Evolutionary conservation across 2,329 filamentous ascomycete species (phyloP).

Genomic region (Colletotrichum sp.): DNA sequence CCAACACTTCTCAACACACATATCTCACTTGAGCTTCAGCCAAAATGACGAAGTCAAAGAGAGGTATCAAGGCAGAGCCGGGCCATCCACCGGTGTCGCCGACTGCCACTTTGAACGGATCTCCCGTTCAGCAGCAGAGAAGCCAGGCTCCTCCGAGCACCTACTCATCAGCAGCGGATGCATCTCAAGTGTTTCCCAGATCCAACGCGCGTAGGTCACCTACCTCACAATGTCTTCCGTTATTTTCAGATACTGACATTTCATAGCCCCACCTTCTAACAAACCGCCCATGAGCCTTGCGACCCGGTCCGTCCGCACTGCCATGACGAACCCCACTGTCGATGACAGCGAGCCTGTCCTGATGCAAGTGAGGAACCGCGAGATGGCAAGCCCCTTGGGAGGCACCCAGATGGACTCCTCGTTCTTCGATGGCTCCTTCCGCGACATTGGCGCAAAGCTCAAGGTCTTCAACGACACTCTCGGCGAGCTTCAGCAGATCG

Average conservation of each 20-base stretch:
- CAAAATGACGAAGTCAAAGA: conserved; percentile 11
- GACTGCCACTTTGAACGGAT: neutral
- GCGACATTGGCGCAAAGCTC: conserved; percentile 64
- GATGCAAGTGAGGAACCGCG: conserved; percentile 37
- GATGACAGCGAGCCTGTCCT: conserved; percentile 40
- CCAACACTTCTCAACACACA: neutral
- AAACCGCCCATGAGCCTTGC: conserved; percentile 13
- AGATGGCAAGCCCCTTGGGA: conserved; percentile 21
- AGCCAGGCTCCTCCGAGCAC: neutral
- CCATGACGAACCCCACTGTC: conserved; percentile 5
- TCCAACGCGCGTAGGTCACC: conserved; percentile 43
- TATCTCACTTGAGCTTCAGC: neutral
- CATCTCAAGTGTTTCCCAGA: conserved; percentile 24
- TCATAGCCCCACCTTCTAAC: conserved; percentile 40
- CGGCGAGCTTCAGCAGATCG: conserved; percentile 71
- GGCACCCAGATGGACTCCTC: conserved; percentile 35
- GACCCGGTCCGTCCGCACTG: neutral
- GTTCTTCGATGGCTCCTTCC: conserved; percentile 47
- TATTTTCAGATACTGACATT: neutral
- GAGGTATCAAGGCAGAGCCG: conserved; percentile 14
- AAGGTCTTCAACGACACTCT: conserved; percentile 70
- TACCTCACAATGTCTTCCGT: neutral
- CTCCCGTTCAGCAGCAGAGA: neutral
- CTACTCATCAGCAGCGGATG: neutral
- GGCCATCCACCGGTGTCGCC: neutral